Evolutionary conservation across 805 yeast genomes (phyloP), one percentile per base, ranked within the genome.

Genomic region (Pichia thaimueangensis): DNA sequence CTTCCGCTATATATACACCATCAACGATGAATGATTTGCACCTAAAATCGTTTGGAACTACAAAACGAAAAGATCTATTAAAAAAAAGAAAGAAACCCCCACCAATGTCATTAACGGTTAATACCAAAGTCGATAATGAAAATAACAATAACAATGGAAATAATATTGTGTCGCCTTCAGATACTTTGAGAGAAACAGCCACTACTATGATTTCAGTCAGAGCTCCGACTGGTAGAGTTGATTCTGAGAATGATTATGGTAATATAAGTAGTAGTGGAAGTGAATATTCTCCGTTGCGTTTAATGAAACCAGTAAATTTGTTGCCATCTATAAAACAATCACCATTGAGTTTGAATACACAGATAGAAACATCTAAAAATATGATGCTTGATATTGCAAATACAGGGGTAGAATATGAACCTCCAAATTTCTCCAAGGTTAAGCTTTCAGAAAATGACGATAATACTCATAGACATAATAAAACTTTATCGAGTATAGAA

Each of bases 401-500:
- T 5, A 15, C 30, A 3, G n/a, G n/a, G n/a, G n/a, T n/a, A n/a
- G 31, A 29, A 19, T 43, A 43, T 29, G 39, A 43, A 11, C 46
- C 46, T 11, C 46, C 46, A 11, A 20, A 15, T 6, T 30, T 41
- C n/a, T n/a, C 13, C 3, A 5, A 5, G 3, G 28, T 16, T 4
- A 12, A 19, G 6, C 9, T 6, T 16, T 13, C 28, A n/a, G 11
- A 34, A 8, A n/a, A 28, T 22, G 21, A 29, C 15, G 27, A 27
- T 9, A 37, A 42, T 22, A 21, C 30, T 12, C 51, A 48, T 41
- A 43, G 42, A 17, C 51, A 48, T 38, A 42, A 48, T 13, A 45
- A 48, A 31, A 48, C 48, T 4, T 39, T 48, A n/a, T 48, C 51
- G 11, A 48, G 51, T 42, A 41, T 48, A 12, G 51, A 45, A 30